phyloP scores from a whole-genome alignment of 2,329 filamentous ascomycete species.

The Waltergamsia citrina region DNA sequence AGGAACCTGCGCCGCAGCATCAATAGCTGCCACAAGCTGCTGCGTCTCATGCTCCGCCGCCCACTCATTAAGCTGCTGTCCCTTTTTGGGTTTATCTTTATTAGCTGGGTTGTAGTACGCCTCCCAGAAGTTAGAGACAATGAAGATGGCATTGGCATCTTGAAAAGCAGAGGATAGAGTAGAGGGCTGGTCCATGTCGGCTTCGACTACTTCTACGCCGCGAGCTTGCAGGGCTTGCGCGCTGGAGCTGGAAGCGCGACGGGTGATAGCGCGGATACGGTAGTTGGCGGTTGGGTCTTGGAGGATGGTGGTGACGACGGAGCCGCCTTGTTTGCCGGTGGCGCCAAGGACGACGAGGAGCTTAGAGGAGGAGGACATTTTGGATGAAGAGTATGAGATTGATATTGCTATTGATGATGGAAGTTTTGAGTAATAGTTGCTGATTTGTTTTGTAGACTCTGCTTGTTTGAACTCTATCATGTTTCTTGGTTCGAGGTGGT shows the following conservation, averaged over 20 bases:
- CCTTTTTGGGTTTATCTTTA: slow-evolving; percentile 3
- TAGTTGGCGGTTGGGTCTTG: slow-evolving; percentile 5
- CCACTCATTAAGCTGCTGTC: slow-evolving; percentile 6
- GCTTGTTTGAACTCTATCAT: too few relatives aligned
- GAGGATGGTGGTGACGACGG: slow-evolving; percentile 8
- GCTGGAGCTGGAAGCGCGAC: slow-evolving; percentile 3
- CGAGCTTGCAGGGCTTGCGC: slow-evolving; percentile 1
- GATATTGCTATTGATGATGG: too few relatives aligned
- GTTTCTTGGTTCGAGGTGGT: too few relatives aligned
- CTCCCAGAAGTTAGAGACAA: slow-evolving; percentile 5
- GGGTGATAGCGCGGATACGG: slow-evolving; percentile 8
- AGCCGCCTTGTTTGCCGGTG: slow-evolving; percentile 7
- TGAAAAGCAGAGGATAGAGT: slow-evolving; percentile 7
- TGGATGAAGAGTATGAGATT: too few relatives aligned
- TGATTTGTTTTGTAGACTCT: too few relatives aligned
- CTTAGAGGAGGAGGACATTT: background rate
- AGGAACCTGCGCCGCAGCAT: slow-evolving; percentile 7
- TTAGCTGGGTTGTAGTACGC: slow-evolving; percentile 5
- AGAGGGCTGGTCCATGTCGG: slow-evolving; percentile 5
- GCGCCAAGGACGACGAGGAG: slow-evolving; percentile 1
- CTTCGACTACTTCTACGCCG: slow-evolving; percentile 9
- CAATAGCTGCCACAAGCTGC: slow-evolving; percentile 9
- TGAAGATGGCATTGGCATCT: slow-evolving; percentile 8
- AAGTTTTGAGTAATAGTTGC: too few relatives aligned
- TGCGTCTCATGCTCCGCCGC: slow-evolving; percentile 8